phyloP scores from a whole-genome alignment of 495 filamentous ascomycete species.

The Penicillium fimorum region DNA sequence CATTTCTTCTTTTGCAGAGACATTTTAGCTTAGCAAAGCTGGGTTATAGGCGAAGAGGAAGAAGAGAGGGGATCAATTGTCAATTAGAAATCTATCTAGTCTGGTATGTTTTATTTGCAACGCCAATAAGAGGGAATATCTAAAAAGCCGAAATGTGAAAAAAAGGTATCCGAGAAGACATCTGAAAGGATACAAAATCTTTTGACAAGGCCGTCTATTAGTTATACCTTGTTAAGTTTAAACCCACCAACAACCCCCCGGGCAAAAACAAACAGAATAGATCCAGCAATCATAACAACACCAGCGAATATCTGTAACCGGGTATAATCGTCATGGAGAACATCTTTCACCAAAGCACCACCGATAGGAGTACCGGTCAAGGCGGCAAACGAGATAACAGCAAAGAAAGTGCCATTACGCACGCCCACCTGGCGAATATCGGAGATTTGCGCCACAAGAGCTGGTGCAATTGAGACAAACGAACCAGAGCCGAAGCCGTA shows the following conservation, averaged over 20 bases:
- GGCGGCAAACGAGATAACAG: constrained; percentile 60
- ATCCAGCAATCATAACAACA: constrained; percentile 53
- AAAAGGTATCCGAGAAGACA: not conserved
- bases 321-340: constrained; percentile 54
- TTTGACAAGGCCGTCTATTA: not conserved
- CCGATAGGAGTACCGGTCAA: constrained; percentile 72
- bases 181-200: not conserved
- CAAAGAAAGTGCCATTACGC: constrained; percentile 67
- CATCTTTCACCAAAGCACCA: constrained; percentile 58
- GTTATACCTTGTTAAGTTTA: constrained; percentile 35
- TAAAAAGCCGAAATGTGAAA: not conserved
- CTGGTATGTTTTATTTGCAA: not conserved
- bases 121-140: not conserved
- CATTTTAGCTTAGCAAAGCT: no score
- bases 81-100: no score
- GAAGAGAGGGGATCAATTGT: no score
- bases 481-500: constrained; percentile 75
- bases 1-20: no score
- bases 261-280: constrained; percentile 47
- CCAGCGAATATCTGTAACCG: constrained; percentile 68
- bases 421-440: constrained; percentile 72
- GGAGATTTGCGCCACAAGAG: constrained; percentile 67
- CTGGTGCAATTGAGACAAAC: constrained; percentile 60
- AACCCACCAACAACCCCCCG: constrained; percentile 36
- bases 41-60: no score